Evolutionary conservation across 345 rosid genomes (phyloP).

Genomic region (Garcia nutans): DNA sequence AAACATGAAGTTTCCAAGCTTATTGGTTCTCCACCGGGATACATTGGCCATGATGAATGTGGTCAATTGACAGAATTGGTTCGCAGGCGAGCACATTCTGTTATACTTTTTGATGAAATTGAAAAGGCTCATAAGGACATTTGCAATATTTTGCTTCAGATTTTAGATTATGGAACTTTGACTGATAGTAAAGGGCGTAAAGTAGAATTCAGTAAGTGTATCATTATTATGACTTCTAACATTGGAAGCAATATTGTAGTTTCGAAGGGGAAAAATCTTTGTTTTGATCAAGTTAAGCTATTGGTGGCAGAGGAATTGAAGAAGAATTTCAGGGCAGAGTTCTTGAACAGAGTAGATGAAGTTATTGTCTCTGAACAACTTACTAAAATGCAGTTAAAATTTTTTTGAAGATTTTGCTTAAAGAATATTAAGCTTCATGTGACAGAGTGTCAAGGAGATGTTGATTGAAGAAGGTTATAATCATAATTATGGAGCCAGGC

Average conservation of each 20-base stretch:
- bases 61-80: constrained; percentile 67
- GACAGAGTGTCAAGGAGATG: constrained; percentile 44
- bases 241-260: constrained; percentile 46
- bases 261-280: constrained; percentile 30
- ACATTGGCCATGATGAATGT: constrained; percentile 54
- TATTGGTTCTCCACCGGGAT: constrained; percentile 67
- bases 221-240: constrained; percentile 63
- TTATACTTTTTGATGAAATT: constrained; percentile 61
- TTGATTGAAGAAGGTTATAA: constrained; percentile 54
- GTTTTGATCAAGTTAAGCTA: constrained; percentile 31
- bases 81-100: constrained; percentile 49
- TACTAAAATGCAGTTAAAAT: constrained; percentile 42
- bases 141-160: constrained; percentile 58
- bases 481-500: constrained; percentile 64
- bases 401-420: constrained; percentile 53
- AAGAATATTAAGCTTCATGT: constrained; percentile 51
- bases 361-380: constrained; percentile 58
- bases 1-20: constrained; percentile 59
- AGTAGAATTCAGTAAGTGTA: constrained; percentile 61
- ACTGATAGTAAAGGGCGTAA: constrained; percentile 61
- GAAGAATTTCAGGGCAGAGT: constrained; percentile 60
- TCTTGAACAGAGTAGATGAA: constrained; percentile 62
- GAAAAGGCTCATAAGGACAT: constrained; percentile 70
- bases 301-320: constrained; percentile 26
- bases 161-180: constrained; percentile 57